A percentile compares a stretch with the other conserved stretches of the same genome.
Evolutionary conservation across 345 rosid species (phyloP).

Genomic region (Ceriops decandra): DNA sequence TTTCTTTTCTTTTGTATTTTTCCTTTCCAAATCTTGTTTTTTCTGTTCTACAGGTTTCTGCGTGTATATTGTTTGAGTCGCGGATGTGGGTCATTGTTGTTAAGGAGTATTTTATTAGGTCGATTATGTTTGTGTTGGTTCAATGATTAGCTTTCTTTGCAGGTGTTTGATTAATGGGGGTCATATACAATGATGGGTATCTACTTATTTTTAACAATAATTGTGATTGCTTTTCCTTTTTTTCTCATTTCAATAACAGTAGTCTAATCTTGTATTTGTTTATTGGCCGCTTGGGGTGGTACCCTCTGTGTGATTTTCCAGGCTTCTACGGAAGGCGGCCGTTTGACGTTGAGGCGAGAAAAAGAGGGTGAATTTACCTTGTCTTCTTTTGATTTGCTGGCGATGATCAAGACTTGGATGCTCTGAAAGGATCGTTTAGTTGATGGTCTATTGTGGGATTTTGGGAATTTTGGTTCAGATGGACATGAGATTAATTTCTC

Average conservation of each 20-base stretch:
- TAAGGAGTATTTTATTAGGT: neutral
- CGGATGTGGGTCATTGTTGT: conserved; percentile 11
- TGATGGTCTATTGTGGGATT: conserved; percentile 14
- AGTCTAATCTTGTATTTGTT: conserved; percentile 20
- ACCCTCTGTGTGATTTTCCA: conserved; percentile 35
- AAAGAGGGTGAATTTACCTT: conserved; percentile 3
- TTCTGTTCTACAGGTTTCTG: neutral
- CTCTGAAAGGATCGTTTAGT: conserved; percentile 9
- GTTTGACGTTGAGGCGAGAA: conserved; percentile 35
- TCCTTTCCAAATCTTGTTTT: neutral
- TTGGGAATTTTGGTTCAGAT: conserved; percentile 18
- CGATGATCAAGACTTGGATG: conserved; percentile 17
- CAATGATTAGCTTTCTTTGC: conserved; percentile 9
- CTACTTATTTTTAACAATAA: conserved; percentile 16
- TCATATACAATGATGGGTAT: conserved; percentile 21
- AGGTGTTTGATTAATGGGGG: conserved; percentile 14
- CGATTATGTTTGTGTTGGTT: conserved; percentile 15
- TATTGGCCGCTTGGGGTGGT: conserved; percentile 17
- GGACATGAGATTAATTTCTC: conserved; percentile 31
- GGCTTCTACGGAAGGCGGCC: conserved; percentile 51
- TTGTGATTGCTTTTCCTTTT: conserved; percentile 1
- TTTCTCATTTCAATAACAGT: neutral
- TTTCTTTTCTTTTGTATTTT: neutral
- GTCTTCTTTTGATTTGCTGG: conserved; percentile 4
- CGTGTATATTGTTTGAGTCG: too few relatives aligned